Evolutionary conservation across 2,329 filamentous ascomycete genomes (phyloP), one percentile per base, ranked within the genome.

Genomic region (Ophiostoma australiae): DNA sequence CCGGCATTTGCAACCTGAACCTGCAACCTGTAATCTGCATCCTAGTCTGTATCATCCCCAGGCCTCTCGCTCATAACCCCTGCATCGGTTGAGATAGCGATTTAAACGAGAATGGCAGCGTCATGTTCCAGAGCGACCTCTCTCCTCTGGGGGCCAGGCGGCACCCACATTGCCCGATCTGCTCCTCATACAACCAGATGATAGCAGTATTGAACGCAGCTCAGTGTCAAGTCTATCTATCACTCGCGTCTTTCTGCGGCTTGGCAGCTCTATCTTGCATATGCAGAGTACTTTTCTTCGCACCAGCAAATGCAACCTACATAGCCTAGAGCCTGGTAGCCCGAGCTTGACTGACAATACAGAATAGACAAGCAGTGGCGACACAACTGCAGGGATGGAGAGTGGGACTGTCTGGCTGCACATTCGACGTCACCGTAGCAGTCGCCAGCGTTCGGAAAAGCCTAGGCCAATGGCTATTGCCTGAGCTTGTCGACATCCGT

Each of bases 221-320:
- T 58, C 52, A 31, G 52, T 31, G 2, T n/a, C 20, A 48, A 48
- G 17, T n/a, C 5, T 27, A 58, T 48, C 27, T 31, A 31, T 31
- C 52, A 10, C 20, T 58, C 11, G 23, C 52, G 52, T 58, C n/a
- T 3, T 27, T 13, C n/a, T 58, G 23, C 10, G 23, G 27, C 52
- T 58, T 58, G 52, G 52, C 52, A 27, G 52, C 52, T 58, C 52
- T 58, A 58, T 58, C 52, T 58, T 23, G 11, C 52, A 58, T 58
- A 58, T 58, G n/a, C 52, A 27, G 10, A 58, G 52, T 58, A 31
- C 52, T 31, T 58, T 31, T 48, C 44, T 48, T 58, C n/a, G 27
- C 52, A 15, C 52, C 52, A 23, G 23, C n/a, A 58, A 7, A 27
- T 58, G 23, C 52, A 8, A 58, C n/a, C 6, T 58, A 8, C 52